Evolutionary conservation across 805 yeast genomes (phyloP).

Genomic region (Lipomyces mesembrius): DNA sequence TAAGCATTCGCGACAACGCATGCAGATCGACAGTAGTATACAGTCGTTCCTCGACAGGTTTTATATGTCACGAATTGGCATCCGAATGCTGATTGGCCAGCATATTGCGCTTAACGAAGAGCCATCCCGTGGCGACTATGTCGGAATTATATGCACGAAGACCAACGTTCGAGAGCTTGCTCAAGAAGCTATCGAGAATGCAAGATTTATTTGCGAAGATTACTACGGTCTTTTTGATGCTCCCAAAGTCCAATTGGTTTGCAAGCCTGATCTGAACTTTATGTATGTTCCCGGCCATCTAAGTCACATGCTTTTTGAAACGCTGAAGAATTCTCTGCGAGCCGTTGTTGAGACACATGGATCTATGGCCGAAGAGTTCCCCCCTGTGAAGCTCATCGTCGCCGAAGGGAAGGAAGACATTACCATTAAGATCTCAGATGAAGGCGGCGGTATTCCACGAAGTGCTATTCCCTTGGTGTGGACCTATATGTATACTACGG

Average conservation of each 20-base stretch:
- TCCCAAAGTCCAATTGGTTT: slow-evolving; percentile 78
- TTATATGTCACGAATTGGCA: slow-evolving; percentile 89
- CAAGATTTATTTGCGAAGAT: slow-evolving; percentile 87
- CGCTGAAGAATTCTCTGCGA: slow-evolving; percentile 80
- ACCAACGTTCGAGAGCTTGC: slow-evolving; percentile 84
- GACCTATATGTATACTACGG: slow-evolving; percentile 91
- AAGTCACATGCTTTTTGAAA: slow-evolving; percentile 88
- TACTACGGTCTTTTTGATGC: slow-evolving; percentile 86
- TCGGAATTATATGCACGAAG: slow-evolving; percentile 84
- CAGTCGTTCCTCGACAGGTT: slow-evolving; percentile 84
- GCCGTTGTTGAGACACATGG: slow-evolving; percentile 87
- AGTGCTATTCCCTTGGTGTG: slow-evolving; percentile 82
- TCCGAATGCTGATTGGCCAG: slow-evolving; percentile 93
- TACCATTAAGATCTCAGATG: slow-evolving; percentile 87
- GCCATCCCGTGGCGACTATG: slow-evolving; percentile 67
- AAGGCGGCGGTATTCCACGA: slow-evolving; percentile 92
- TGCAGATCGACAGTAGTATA: slow-evolving; percentile 67
- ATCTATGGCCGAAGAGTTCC: slow-evolving; percentile 69
- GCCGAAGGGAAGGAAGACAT: slow-evolving; percentile 90
- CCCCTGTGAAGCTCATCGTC: slow-evolving; percentile 83
- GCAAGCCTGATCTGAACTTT: slow-evolving; percentile 75
- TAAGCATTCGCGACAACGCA: slow-evolving; percentile 59
- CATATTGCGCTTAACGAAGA: slow-evolving; percentile 81
- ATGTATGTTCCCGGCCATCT: slow-evolving; percentile 94
- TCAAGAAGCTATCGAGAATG: slow-evolving; percentile 86